Percentiles rank a stretch among this genome's conserved stretches.
Conservation (phyloP, 2,329 filamentous ascomycete species). For the Clathrospora elynae region DNA sequence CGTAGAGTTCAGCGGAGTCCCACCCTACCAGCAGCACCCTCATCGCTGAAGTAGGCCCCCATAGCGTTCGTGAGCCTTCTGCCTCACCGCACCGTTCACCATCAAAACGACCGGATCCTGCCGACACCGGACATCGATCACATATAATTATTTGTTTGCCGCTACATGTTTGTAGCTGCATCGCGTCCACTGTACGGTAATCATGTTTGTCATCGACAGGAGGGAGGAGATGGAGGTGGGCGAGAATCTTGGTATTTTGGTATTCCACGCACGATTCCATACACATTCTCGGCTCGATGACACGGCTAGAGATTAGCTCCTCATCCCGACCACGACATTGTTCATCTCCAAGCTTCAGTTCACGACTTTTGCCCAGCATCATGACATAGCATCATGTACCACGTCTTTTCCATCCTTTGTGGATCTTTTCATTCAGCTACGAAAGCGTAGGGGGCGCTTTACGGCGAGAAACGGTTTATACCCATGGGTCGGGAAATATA, state of each 20-base stretch:
- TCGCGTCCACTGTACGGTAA: too few species aligned
- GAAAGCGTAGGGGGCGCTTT: conserved; percentile 5
- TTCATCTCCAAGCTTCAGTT: conserved; percentile 7
- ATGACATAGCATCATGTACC: conserved; percentile 9
- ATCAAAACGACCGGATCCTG: too few species aligned
- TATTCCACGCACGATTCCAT: too few species aligned
- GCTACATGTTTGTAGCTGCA: too few species aligned
- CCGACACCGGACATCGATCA: too few species aligned
- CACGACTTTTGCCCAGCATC: conserved; percentile 6
- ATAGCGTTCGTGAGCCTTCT: too few species aligned
- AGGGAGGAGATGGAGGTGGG: too few species aligned
- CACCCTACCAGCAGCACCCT: conserved; percentile 46
- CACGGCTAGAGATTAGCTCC: conserved; percentile 3
- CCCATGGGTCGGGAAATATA: neutral
- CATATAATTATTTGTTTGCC: too few species aligned
- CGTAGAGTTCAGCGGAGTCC: conserved; percentile 53
- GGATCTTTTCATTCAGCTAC: conserved; percentile 2
- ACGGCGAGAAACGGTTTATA: conserved; percentile 1
- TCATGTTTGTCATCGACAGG: too few species aligned
- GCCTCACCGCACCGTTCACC: too few species aligned
- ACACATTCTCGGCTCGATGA: too few species aligned
- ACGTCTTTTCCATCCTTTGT: conserved; percentile 3
- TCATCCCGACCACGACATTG: conserved; percentile 4
- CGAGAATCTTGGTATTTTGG: too few species aligned
- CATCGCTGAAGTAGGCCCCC: conserved; percentile 39